Evolutionary conservation across 2,329 filamentous ascomycete species (phyloP), one percentile per base, ranked within the genome.

Genomic region (Fusarium austroafricanum): DNA sequence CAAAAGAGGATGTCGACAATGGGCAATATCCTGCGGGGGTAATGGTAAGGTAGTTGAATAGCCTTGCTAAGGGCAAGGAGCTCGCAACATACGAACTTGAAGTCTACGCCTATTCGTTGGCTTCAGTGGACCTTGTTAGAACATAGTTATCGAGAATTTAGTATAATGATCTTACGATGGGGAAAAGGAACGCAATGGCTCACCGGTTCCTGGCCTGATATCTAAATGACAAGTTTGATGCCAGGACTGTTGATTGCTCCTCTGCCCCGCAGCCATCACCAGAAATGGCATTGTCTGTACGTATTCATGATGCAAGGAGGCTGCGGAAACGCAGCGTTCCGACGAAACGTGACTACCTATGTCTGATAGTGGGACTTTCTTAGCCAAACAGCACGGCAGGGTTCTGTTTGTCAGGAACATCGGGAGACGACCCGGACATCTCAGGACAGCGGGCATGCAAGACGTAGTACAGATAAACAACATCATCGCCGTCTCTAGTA

Each of bases 401-500:
- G 11, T 26, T 44, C 31, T 11, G 15, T n/a, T 61, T 38, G 31
- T 15, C 40, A 59, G 52, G 61, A 53, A 52, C 35, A 42, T 45
- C 61, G 61, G 61, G 60, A 64, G 31, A 17, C 20, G 23, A 46
- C 37, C 61, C 61, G 60, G 46, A 38, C 12, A 21, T 35, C 35
- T 45, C 26, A 39, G n/a, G 28, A 12, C 9, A 26, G 26, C 10
- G n/a, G 37, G 23, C 20, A 17, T 15, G 38, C 28, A 58, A 33
- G 23, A 29, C 14, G 23, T 15, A 15, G 31, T 33, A 37, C 6
- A 10, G 26, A 64, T 64, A 58, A 26, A 4, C 12, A 29, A 26
- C 18, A 58, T 31, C 39, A 29, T 52, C 29, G 21, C 11, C 18
- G 10, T 20, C 4, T 20, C 31, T 9, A 37, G 17, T 14, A 69